Conservation (phyloP, 2,329 filamentous ascomycete genomes). For the Diplodia sapinea region DNA sequence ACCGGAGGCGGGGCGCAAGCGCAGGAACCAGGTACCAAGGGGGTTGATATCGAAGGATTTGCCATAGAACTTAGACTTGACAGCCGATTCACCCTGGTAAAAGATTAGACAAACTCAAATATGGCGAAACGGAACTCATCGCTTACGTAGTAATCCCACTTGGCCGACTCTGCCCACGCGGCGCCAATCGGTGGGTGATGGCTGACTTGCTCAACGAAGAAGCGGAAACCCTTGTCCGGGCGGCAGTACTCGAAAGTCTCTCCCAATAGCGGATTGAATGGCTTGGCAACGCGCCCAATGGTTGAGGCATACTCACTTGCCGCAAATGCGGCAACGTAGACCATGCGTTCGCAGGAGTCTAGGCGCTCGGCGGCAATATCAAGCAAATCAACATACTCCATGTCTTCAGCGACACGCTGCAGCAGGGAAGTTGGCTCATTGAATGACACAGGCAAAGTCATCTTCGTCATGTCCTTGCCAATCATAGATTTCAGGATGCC, state of each 20-base stretch:
- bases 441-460: constrained; percentile 97
- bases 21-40: constrained; percentile 95
- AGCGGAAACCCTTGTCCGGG: constrained; percentile 96
- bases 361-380: constrained; percentile 83
- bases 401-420: constrained; percentile 93
- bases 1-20: constrained; percentile 74
- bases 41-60: constrained; percentile 98
- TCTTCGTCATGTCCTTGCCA: constrained; percentile 99
- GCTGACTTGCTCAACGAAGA: constrained; percentile 98
- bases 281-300: constrained; percentile 94
- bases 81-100: constrained; percentile 80
- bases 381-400: constrained; percentile 95
- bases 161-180: constrained; percentile 87
- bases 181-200: constrained; percentile 96
- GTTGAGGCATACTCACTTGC: constrained; percentile 97
- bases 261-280: constrained; percentile 94
- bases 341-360: constrained; percentile 88
- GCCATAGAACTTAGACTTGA: constrained; percentile 96
- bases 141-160: constrained; percentile 86
- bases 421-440: constrained; percentile 97
- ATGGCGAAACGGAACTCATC: neutral
- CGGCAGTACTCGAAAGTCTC: constrained; percentile 97
- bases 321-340: constrained; percentile 95
- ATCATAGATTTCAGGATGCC: constrained; percentile 99
- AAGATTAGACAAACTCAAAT: neutral